Base-by-base conservation (phyloP, 495 filamentous ascomycete species). In the Wilcoxina mikolae region DNA sequence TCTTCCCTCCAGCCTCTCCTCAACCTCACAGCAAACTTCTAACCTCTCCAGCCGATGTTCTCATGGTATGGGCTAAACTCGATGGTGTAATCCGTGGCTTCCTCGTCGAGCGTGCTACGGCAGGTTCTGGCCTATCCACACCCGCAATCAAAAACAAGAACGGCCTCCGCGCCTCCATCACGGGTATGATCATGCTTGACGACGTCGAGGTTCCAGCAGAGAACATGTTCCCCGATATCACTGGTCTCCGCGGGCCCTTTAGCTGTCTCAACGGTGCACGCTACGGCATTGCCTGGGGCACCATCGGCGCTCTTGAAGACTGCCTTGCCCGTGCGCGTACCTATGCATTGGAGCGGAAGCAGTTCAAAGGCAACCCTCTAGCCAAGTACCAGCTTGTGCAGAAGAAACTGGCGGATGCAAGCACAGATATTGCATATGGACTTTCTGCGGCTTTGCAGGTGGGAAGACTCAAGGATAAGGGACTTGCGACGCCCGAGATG, bases 301-400 rank as follows among this genome's bases (percentile, higher is more conserved):
- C 80, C 12, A 94, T 95, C 70, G 91, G 91, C 49, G 89, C 91
- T 0, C 73, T 98, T 22, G 91, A 96, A 69, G 93, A 98, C 65
- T 89, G 84, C 60, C 77, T 98, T 48, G 65, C 71, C 9, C 74
- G 90, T 55, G 81, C 91, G 1, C 78, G 90, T 54, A 81, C 78
- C 15, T 98, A 98, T 67, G 81, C 88, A 17, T 71, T 98, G 26
- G 85, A 95, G 68, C 76, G 91, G 53, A 90, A 85, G 68, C 91
- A 98, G 69, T 98, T 98, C 78, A 94, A 93, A 72, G 80, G 82
- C 31, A 95, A 96, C 66, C 86, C 91, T 1, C 73, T 98, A 38
- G 91, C 91, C 29, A 95, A 90, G 71, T 98, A 96, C 61, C 91
- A 98, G 69, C 77, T 98, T n/a, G 77, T 98, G 38, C 91, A 98